These are phyloP conservation scores for Kingdonia uniflora DNA, from an alignment of 164 flowering plant species.

Conservation along the genomic window DNA sequence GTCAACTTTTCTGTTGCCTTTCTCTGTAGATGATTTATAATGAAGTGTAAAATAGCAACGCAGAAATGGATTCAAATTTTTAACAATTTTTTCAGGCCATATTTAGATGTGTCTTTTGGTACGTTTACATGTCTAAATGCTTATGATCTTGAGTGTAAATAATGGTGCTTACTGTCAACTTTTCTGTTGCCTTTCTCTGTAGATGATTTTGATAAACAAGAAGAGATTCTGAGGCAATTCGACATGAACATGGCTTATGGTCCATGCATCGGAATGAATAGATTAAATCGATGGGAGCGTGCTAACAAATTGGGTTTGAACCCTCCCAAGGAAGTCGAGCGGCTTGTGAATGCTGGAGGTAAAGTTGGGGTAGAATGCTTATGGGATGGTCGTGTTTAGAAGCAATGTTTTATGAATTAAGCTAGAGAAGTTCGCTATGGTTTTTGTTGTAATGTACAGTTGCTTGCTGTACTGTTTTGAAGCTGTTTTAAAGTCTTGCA, in stretches of 20 bases:
- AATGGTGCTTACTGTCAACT: background rate
- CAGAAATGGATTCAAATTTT: too few relatives aligned
- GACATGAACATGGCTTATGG: slow-evolving; percentile 86
- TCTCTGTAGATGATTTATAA: too few relatives aligned
- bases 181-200: background rate
- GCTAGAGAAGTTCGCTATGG: too few relatives aligned
- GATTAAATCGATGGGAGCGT: slow-evolving; percentile 77
- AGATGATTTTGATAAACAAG: slow-evolving; percentile 40
- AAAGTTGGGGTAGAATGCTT: slow-evolving; percentile 38
- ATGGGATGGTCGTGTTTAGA: slow-evolving; percentile 70
- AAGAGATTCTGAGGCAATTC: slow-evolving; percentile 63
- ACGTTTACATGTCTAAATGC: background rate
- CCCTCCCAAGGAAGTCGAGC: slow-evolving; percentile 53
- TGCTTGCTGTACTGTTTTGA: slow-evolving; percentile 21
- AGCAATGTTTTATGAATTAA: too few relatives aligned
- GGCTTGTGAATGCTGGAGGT: slow-evolving; percentile 22
- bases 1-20: too few relatives aligned
- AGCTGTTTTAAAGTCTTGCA: too few relatives aligned
- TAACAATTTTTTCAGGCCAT: too few relatives aligned
- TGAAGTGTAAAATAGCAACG: too few relatives aligned
- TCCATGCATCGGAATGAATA: slow-evolving; percentile 69
- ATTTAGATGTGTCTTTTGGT: slow-evolving; percentile 3
- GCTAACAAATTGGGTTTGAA: slow-evolving; percentile 54
- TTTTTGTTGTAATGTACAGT: slow-evolving; percentile 11
- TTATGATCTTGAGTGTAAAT: too few relatives aligned